phyloP scores from a whole-genome alignment of 129 eudicot genomes.

The Flaveria sonorensis region DNA sequence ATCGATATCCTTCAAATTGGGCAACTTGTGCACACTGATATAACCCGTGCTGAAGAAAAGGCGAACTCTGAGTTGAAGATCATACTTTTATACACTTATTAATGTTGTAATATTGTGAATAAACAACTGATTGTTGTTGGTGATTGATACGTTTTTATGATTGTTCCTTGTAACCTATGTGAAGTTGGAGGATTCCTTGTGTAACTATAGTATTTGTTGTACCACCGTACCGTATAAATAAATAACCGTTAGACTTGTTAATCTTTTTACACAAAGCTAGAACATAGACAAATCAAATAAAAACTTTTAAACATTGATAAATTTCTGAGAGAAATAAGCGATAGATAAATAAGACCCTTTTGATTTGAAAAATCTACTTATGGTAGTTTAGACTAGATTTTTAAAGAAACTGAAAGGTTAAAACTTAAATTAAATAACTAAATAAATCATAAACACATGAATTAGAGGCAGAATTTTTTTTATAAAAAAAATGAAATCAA shows the following conservation, averaged over 20 bases:
- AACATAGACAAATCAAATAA: not conserved
- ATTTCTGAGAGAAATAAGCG: too few relatives aligned
- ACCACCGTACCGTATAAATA: not conserved
- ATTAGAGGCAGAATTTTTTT: too few relatives aligned
- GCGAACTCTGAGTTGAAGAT: not conserved
- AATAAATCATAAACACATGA: too few relatives aligned
- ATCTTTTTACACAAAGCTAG: not conserved
- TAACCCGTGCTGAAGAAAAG: not conserved
- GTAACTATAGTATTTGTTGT: not conserved
- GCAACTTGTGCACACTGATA: constrained; percentile 33
- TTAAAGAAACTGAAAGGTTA: too few relatives aligned
- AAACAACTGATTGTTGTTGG: constrained; percentile 7
- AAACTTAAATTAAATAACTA: too few relatives aligned
- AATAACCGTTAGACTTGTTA: not conserved
- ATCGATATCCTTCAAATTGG: constrained; percentile 48
- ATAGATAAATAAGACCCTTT: too few relatives aligned
- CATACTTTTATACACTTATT: constrained; percentile 1
- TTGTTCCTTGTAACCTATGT: not conserved
- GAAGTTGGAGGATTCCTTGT: not conserved
- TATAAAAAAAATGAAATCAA: too few relatives aligned
- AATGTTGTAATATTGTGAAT: constrained; percentile 16
- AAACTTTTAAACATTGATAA: too few relatives aligned
- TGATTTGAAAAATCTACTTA: too few relatives aligned
- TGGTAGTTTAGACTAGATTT: too few relatives aligned
- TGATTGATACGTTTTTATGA: not conserved